Base-by-base conservation (phyloP, 352 stramenopile genomes). In the Bremia lactucae region DNA sequence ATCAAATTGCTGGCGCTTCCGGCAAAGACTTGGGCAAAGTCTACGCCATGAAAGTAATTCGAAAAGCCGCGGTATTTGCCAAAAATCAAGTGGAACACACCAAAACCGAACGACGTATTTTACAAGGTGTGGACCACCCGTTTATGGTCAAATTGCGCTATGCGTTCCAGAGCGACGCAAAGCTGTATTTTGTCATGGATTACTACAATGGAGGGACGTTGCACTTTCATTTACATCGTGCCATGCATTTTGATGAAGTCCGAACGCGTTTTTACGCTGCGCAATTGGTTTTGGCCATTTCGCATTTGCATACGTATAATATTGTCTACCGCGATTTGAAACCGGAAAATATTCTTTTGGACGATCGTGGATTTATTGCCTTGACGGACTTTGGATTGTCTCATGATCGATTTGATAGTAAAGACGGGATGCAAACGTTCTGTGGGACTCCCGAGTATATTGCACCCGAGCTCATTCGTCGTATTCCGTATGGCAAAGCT, bases 21-120 rank as follows among this genome's bases (percentile, higher is more conserved):
- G 52, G 52, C 11, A 41, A 38, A 10, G 55, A 61, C 18, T 42
- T 13, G 14, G 62, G 66, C 37, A 72, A 81, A 25, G 70, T 95
- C 11, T 96, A 85, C 51, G 86, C 86, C 3, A 94, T 96, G 83
- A 96, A 96, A 40, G 82, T 96, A 19, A 83, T 96, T 36, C 92
- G 94, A 50, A 96, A 96, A 49, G 60, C 70, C 0, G 72, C 81
- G 0, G 75, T 96, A 21, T 89, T 88, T 52, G 77, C 68, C 11
- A 89, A 88, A 34, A 84, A 88, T 41, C 86, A 96, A 46, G 80
- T 95, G 9, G 84, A 95, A 39, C 86, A 96, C 60, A 96, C 86
- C 6, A 95, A 93, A 55, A 90, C 82, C 0, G 86, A 96, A 66
- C 73, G 83, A 2, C 74, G 75, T 19, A 86, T 96, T 31, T 59